phyloP scores from a whole-genome alignment of 202 grass and related monocot genomes.

The Schoenoplectus triqueter region DNA sequence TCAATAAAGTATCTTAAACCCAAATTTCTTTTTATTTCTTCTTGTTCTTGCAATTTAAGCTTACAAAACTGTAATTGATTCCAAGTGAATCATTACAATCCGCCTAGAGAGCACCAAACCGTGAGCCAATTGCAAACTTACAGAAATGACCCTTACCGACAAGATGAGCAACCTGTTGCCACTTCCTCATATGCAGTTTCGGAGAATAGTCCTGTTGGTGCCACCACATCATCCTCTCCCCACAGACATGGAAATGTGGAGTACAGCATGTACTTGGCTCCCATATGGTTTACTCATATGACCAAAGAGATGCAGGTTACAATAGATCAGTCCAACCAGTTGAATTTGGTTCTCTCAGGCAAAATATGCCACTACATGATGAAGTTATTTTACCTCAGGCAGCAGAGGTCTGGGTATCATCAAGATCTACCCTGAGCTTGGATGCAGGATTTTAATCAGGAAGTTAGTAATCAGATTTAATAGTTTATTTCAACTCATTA shows the following conservation, averaged over 20 bases:
- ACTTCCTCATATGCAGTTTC: not conserved
- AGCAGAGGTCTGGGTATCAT: slow-evolving; percentile 57
- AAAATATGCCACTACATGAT: slow-evolving; percentile 44
- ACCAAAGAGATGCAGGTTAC: slow-evolving; percentile 44
- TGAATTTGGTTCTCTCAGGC: slow-evolving; percentile 75
- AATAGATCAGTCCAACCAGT: slow-evolving; percentile 49
- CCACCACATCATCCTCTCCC: slow-evolving; percentile 47
- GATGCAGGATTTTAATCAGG: too few relatives aligned
- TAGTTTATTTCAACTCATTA: too few relatives aligned
- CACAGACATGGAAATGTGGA: slow-evolving; percentile 48
- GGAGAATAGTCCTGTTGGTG: slow-evolving; percentile 39
- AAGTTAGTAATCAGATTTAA: too few relatives aligned
- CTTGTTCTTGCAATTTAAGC: too few relatives aligned
- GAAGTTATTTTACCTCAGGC: slow-evolving; percentile 43
- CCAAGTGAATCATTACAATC: too few relatives aligned
- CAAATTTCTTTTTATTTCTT: too few relatives aligned
- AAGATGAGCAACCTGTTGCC: slow-evolving; percentile 42
- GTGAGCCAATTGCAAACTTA: slow-evolving; percentile 62
- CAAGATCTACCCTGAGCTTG: slow-evolving; percentile 46
- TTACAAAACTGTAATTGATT: too few relatives aligned
- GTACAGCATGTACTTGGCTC: slow-evolving; percentile 55
- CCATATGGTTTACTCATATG: slow-evolving; percentile 50
- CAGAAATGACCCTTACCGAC: slow-evolving; percentile 64
- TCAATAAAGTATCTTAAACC: too few relatives aligned
- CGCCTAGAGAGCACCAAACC: slow-evolving; percentile 47